Percentiles rank a stretch among this genome's conserved stretches.
Evolutionary conservation across 2,329 filamentous ascomycete genomes (phyloP).

Genomic region (Venturia pyrina): DNA sequence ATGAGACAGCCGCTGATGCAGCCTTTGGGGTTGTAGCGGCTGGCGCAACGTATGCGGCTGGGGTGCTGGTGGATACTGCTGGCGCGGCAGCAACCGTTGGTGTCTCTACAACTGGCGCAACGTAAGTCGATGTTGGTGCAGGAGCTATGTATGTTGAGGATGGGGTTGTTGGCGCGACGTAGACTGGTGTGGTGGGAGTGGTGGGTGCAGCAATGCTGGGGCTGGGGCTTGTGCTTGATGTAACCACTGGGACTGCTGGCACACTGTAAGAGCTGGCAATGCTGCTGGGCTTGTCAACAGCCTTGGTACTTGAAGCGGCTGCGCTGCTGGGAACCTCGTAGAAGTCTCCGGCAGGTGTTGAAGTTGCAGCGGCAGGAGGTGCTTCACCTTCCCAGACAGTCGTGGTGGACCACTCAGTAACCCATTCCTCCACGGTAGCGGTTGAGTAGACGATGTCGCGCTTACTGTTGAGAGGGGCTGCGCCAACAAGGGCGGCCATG

Average conservation of each 20-base stretch:
- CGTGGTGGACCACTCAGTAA: constrained; percentile 12
- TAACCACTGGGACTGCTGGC: neutral
- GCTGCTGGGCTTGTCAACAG: neutral
- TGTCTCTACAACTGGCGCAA: neutral
- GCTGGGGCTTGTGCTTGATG: neutral
- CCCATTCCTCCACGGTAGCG: constrained; percentile 9
- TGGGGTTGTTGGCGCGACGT: constrained; percentile 5
- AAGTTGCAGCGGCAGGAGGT: neutral
- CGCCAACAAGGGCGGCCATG: constrained; percentile 9
- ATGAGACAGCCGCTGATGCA: neutral
- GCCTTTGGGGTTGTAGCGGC: neutral
- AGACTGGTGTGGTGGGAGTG: neutral
- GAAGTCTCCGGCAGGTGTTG: constrained; percentile 3
- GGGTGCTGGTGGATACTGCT: neutral
- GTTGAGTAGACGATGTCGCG: constrained; percentile 9
- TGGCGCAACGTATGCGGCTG: constrained; percentile 1
- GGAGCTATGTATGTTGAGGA: constrained; percentile 2
- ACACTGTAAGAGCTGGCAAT: neutral
- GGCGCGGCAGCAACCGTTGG: neutral
- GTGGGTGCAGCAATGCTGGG: neutral
- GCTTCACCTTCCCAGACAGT: constrained; percentile 12
- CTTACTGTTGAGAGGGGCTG: constrained; percentile 11
- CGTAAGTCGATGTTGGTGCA: neutral
- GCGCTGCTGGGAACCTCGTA: constrained; percentile 3
- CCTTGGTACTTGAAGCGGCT: neutral